phyloP scores from a whole-genome alignment of 2,329 filamentous ascomycete species.

The Colletotrichum ledebouriae region DNA sequence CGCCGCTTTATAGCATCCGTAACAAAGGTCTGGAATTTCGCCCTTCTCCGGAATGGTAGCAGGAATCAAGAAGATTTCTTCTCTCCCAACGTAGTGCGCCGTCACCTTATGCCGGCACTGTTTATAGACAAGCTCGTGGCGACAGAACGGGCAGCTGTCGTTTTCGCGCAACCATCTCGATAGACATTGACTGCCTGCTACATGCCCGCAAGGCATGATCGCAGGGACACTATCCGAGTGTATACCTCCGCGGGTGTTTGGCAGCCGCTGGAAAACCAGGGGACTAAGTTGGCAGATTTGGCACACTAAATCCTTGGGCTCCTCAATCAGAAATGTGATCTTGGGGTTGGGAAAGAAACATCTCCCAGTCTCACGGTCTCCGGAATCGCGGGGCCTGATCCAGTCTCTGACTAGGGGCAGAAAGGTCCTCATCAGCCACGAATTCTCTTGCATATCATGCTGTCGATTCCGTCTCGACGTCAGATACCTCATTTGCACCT shows the following conservation, averaged over 20 bases:
- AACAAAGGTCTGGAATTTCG: slow-evolving; percentile 46
- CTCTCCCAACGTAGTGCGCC: slow-evolving; percentile 46
- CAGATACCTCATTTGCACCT: slow-evolving; percentile 4
- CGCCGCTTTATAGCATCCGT: slow-evolving; percentile 34
- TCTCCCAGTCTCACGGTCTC: slow-evolving; percentile 18
- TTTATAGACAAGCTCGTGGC: slow-evolving; percentile 46
- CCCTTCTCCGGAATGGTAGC: slow-evolving; percentile 51
- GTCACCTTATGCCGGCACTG: slow-evolving; percentile 50
- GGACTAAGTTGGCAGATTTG: slow-evolving; percentile 47
- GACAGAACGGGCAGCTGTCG: slow-evolving; percentile 53
- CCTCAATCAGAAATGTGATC: slow-evolving; percentile 48
- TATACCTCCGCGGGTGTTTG: not conserved
- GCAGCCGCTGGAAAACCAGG: slow-evolving; percentile 40
- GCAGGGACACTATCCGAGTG: slow-evolving; percentile 41
- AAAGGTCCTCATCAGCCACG: slow-evolving; percentile 15
- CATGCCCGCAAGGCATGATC: slow-evolving; percentile 55
- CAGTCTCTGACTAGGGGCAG: slow-evolving; percentile 18
- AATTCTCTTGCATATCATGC: not conserved
- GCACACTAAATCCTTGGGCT: slow-evolving; percentile 45
- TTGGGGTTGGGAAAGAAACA: slow-evolving; percentile 48
- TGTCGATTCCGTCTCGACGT: not conserved
- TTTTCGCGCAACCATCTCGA: slow-evolving; percentile 46
- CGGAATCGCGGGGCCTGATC: slow-evolving; percentile 1
- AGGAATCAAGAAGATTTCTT: slow-evolving; percentile 51
- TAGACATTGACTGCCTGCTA: slow-evolving; percentile 50